Evolutionary conservation across 306 rosid genomes (phyloP), one percentile per base, ranked within the genome.

Genomic region (Canavalia gladiata): DNA sequence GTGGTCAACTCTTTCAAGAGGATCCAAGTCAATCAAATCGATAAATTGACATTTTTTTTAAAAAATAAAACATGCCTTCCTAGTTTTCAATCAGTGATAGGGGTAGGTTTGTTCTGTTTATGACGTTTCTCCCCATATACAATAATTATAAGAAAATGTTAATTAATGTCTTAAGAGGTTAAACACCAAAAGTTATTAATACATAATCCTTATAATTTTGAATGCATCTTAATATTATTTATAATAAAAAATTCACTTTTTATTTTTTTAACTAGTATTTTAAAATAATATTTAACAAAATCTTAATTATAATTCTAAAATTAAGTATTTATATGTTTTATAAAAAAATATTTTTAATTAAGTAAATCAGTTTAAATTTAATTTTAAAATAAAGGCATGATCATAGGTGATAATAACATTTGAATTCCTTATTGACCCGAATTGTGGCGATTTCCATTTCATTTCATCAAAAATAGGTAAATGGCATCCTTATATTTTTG

Each of bases 1-100:
- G 57, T 77, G 59, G 88, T 87, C 88, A 86, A 86, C 89, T 73
- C 80, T 55, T 58, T 57, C 1, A 55, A 77, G 49, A 35, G 76
- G 60, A 9, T 83, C n/a, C 29, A 30, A 8, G 28, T 56, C 11
- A 60, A 46, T 49, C 79, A 62, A 66, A 50, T 41, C 55, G 58
- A 37, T 41, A 34, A 54, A 47, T 60, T 39, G 39, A 63, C 0
- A 25, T 37, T 42, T 69, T 43, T 29, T 69, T 43, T 29, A 71
- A 45, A 54, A 46, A 58, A 69, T 6, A 64, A 50, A 54, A 25
- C 46, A 18, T 9, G 75, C 34, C 69, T 59, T n/a, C 66, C 66
- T 29, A 9, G 43, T 73, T 82, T 63, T 85, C 77, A 57, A 45
- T 49, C 12, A 50, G 25, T 25, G 67, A 49, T 65, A 63, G 25